Evolutionary conservation across 257 asterid genomes (phyloP), one percentile per base, ranked within the genome.

Genomic region (Knoxia roxburghii): DNA sequence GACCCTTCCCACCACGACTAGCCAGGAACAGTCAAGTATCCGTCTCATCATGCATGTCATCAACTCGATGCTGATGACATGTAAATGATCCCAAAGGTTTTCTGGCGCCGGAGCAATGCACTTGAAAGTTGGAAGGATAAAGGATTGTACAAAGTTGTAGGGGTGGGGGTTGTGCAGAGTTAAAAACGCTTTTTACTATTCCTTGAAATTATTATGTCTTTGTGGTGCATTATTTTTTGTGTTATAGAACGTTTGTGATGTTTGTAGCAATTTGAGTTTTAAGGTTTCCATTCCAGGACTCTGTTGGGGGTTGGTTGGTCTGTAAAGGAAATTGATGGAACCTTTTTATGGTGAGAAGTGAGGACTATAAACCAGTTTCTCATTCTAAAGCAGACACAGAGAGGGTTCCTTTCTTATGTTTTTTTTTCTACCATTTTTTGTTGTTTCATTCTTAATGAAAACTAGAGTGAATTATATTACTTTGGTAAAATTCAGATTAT

Each of bases 31-130:
- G 24, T 78, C 92, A 39, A 82, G 45, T 78, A 86, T 88, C 73
- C 99, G 96, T 6, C 72, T 90, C 64, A 81, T 94, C 77, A 78
- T 87, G 91, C 96, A 90, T 37, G 96, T 87, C 73, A 77, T 93
- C 82, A 85, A 93, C 76, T 93, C 99, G 53, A 86, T 93, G 95
- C 81, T 90, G 33, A 82, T 90, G 96, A 72, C 73, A 69, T 67
- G 85, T 32, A 89, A 89, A 77, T 89, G 89, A 91, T 74, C 15
- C 86, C 64, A 18, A 40, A 41, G 27, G 23, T 50, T 32, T 12
- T 37, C 4, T 37, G 41, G 41, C 9, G 14, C 48, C 21, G 21
- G 2, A n/a, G 54, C n/a, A 2, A 18, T 48, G 68, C 14, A 39
- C 26, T 46, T 37, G 14, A n/a, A n/a, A n/a, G n/a, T n/a, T 3